Percentiles rank a stretch among this genome's conserved stretches.
These are phyloP conservation scores for Excoecaria agallocha DNA, from an alignment of 345 rosid genomes.

Conservation along the genomic window DNA sequence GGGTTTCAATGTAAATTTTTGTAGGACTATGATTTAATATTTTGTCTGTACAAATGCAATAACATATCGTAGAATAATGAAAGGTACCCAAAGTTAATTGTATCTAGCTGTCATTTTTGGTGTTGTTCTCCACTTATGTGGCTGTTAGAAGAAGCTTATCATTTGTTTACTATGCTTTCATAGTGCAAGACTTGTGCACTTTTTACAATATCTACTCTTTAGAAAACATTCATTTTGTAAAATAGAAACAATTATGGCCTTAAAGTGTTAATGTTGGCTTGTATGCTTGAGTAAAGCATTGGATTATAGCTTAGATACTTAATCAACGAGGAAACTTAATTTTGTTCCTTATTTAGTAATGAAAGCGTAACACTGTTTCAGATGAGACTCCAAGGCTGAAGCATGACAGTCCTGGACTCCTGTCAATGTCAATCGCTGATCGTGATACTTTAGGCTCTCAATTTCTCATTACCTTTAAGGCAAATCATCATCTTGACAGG, in stretches of 20 bases:
- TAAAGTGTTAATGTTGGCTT: background rate
- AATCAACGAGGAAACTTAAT: too few relatives aligned
- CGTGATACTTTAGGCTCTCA: slow-evolving; percentile 90
- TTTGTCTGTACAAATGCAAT: background rate
- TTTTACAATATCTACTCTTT: background rate
- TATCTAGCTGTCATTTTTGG: background rate
- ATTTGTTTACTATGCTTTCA: background rate
- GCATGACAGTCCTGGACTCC: slow-evolving; percentile 81
- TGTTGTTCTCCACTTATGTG: background rate
- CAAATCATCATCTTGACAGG: slow-evolving; percentile 84
- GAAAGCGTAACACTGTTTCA: slow-evolving; percentile 33
- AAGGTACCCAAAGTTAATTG: background rate
- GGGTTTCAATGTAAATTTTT: background rate
- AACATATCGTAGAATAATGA: background rate
- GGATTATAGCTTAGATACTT: background rate
- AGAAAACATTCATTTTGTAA: background rate
- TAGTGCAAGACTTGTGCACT: too few relatives aligned
- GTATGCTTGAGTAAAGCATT: background rate
- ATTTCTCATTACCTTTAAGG: slow-evolving; percentile 72
- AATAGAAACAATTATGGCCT: background rate
- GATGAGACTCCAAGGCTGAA: slow-evolving; percentile 80
- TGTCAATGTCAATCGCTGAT: slow-evolving; percentile 74
- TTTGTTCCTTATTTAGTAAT: slow-evolving; percentile 1
- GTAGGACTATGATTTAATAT: background rate
- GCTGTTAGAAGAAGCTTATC: background rate